These are phyloP conservation scores for Solanum tarijense DNA, from an alignment of 257 asterid genomes.

Conservation along the genomic window DNA sequence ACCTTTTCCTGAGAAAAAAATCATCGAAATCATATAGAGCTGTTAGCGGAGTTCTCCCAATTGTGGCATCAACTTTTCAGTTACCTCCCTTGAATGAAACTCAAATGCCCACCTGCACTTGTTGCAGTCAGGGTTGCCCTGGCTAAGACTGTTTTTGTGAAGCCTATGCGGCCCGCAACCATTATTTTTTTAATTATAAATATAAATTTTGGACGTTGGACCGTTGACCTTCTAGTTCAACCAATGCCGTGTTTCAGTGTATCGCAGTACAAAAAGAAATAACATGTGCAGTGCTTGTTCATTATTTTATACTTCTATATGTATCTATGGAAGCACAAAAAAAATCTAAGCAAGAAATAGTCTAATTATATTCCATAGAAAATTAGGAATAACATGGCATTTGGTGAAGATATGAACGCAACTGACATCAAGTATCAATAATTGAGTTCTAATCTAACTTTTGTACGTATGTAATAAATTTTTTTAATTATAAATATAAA, in stretches of 20 bases:
- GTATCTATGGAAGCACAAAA: not conserved
- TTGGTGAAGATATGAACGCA: not conserved
- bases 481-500: too few relatives aligned
- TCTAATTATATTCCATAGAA: too few relatives aligned
- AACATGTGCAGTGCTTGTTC: not conserved
- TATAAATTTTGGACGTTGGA: too few relatives aligned
- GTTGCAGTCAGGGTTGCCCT: slow-evolving; percentile 42
- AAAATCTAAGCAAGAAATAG: not conserved
- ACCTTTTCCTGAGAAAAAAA: slow-evolving; percentile 15
- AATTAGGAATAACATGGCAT: not conserved
- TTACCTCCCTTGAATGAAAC: slow-evolving; percentile 54
- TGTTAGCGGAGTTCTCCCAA: slow-evolving; percentile 25
- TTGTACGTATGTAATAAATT: too few relatives aligned
- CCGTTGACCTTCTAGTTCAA: too few relatives aligned
- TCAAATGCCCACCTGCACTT: slow-evolving; percentile 57
- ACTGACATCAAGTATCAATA: too few relatives aligned
- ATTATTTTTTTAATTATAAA: slow-evolving; percentile 12
- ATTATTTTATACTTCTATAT: not conserved
- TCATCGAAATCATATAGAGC: slow-evolving; percentile 44
- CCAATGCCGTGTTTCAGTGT: too few relatives aligned
- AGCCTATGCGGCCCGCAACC: slow-evolving; percentile 61
- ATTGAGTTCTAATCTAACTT: too few relatives aligned
- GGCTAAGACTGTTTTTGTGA: slow-evolving; percentile 54
- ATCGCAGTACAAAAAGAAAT: too few relatives aligned
- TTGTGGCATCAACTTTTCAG: slow-evolving; percentile 42